Conservation (phyloP, 2,329 filamentous ascomycete species). For the Microcyclosporella mali region DNA sequence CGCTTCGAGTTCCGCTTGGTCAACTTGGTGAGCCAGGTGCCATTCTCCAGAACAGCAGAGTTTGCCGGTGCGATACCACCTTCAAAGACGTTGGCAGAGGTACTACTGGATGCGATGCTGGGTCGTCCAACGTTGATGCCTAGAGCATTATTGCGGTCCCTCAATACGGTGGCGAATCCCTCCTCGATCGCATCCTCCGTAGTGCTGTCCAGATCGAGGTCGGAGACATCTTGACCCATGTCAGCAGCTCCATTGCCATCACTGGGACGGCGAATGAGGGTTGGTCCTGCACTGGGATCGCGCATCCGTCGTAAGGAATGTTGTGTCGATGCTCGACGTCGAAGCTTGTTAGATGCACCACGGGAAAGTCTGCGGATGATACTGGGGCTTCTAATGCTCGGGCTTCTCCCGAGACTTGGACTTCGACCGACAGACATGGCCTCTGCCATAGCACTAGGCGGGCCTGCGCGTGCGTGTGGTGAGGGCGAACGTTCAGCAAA, state of each 20-base stretch:
- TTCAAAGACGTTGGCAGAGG: constrained; percentile 31
- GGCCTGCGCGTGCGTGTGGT: constrained; percentile 36
- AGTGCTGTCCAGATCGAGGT: constrained; percentile 53
- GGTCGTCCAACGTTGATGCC: constrained; percentile 34
- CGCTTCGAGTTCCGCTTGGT: constrained; percentile 72
- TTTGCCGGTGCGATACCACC: constrained; percentile 62
- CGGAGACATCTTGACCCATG: constrained; percentile 41
- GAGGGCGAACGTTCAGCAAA: constrained; percentile 50
- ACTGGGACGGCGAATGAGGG: constrained; percentile 78
- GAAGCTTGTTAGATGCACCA: constrained; percentile 64
- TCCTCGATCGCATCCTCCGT: constrained; percentile 38
- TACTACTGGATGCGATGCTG: constrained; percentile 28
- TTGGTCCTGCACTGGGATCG: constrained; percentile 82
- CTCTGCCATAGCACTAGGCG: constrained; percentile 57
- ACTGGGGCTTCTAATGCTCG: neutral
- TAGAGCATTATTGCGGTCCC: constrained; percentile 35
- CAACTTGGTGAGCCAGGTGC: constrained; percentile 72
- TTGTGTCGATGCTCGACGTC: constrained; percentile 71
- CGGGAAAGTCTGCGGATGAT: constrained; percentile 83
- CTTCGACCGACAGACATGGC: constrained; percentile 52
- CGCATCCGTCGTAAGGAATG: constrained; percentile 60
- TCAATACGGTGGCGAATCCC: constrained; percentile 12
- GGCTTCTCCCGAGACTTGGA: constrained; percentile 23
- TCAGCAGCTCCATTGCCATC: constrained; percentile 71
- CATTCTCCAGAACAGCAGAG: constrained; percentile 68